Conservation (phyloP, 768 basidiomycete genomes). For the Panaeolus papilionaceus region DNA sequence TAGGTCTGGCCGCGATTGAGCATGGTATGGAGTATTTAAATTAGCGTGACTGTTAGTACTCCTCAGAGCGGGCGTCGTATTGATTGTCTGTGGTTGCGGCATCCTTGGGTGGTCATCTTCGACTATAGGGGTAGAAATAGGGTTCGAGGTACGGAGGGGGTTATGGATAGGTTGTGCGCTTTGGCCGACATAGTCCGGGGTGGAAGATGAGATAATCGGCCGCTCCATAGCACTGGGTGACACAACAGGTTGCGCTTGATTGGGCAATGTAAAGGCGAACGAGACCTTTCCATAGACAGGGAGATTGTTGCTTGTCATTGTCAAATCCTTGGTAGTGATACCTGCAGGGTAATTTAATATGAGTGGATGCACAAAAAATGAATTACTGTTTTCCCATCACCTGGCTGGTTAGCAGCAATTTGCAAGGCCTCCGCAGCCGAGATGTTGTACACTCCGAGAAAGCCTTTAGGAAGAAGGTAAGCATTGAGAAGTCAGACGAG, state of each 20-base stretch:
- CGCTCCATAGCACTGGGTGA: slow-evolving; percentile 21
- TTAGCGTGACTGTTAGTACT: slow-evolving; percentile 4
- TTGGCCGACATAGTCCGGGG: slow-evolving; percentile 28
- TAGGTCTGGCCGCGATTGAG: slow-evolving; percentile 22
- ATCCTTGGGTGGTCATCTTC: slow-evolving; percentile 29
- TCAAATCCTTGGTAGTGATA: slow-evolving; percentile 76
- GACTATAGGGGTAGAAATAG: slow-evolving; percentile 24
- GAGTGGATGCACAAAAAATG: slow-evolving; percentile 24
- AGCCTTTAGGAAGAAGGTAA: slow-evolving; percentile 43
- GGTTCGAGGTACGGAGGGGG: slow-evolving; percentile 28
- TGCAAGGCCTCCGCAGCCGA: slow-evolving; percentile 59
- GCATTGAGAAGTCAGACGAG: slow-evolving; percentile 5
- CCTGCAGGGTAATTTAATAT: slow-evolving; percentile 41
- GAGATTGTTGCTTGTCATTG: slow-evolving; percentile 75
- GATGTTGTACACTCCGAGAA: slow-evolving; percentile 64
- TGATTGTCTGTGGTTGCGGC: slow-evolving; percentile 22
- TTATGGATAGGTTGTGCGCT: slow-evolving; percentile 24
- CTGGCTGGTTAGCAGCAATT: slow-evolving; percentile 52
- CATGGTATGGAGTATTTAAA: slow-evolving; percentile 28
- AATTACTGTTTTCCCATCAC: slow-evolving; percentile 36
- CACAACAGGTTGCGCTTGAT: slow-evolving; percentile 35
- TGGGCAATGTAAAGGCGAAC: slow-evolving; percentile 59
- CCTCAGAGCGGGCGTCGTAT: slow-evolving; percentile 25
- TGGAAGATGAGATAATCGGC: slow-evolving; percentile 21
- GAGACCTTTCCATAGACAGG: slow-evolving; percentile 85